These are phyloP conservation scores for Colletotrichum orchidophilum DNA, from an alignment of 2,329 filamentous ascomycete species.

Conservation along the genomic window DNA sequence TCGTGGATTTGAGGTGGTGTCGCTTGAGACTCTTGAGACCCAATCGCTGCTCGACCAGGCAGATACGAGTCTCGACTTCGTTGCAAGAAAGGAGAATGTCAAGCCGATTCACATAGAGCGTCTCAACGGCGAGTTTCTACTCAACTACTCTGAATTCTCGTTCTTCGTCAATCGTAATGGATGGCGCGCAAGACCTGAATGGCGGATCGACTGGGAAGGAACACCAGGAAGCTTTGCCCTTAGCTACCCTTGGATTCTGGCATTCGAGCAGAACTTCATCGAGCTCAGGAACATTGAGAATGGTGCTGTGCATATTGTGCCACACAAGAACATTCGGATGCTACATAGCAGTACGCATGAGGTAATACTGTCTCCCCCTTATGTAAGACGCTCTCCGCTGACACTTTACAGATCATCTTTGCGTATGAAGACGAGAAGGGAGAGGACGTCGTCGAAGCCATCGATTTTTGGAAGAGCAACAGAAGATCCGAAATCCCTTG, in stretches of 20 bases:
- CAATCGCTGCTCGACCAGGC: constrained; percentile 97
- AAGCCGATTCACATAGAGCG: constrained; percentile 97
- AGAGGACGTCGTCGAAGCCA: constrained; percentile 90
- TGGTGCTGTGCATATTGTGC: constrained; percentile 93
- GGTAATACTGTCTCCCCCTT: constrained; percentile 62
- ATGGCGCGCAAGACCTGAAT: constrained; percentile 94
- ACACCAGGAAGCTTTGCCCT: constrained; percentile 91
- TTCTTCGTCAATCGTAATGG: constrained; percentile 99
- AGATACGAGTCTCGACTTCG: constrained; percentile 97
- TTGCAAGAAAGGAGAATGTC: constrained; percentile 90
- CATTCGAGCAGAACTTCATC: constrained; percentile 97
- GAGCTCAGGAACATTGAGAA: constrained; percentile 96
- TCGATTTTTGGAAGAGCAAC: constrained; percentile 92
- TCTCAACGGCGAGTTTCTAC: constrained; percentile 93
- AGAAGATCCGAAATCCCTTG: constrained; percentile 56
- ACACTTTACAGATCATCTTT: constrained; percentile 80
- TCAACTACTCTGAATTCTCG: constrained; percentile 98
- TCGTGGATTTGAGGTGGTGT: constrained; percentile 96
- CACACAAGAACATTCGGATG: constrained; percentile 96
- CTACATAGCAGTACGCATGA: constrained; percentile 96
- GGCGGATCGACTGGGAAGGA: constrained; percentile 98
- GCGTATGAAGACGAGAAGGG: constrained; percentile 96
- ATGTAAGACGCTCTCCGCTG: constrained; percentile 11
- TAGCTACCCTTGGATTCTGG: constrained; percentile 95
- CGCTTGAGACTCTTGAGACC: constrained; percentile 95